These are phyloP conservation scores for Fusarium burgessii DNA, from an alignment of 2,329 filamentous ascomycete genomes.

Conservation along the genomic window DNA sequence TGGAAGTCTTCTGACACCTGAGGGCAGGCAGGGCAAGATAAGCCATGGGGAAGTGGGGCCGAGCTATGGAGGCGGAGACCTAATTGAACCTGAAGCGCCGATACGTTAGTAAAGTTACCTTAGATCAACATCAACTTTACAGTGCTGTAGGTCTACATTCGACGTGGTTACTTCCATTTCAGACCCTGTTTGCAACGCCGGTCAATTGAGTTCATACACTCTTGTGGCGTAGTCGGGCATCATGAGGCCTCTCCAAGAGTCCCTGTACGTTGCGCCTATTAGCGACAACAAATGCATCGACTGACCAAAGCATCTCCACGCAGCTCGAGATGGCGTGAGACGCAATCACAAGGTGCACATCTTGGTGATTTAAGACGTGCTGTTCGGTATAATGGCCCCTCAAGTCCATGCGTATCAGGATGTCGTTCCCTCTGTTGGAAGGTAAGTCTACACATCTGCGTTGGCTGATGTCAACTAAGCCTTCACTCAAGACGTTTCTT, in stretches of 20 bases:
- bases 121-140: constrained; percentile 30
- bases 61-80: constrained; percentile 23
- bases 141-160: constrained; percentile 6
- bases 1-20: too few species aligned
- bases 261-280: constrained; percentile 49
- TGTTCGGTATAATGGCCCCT: constrained; percentile 69
- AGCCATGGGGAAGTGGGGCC: constrained; percentile 31
- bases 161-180: constrained; percentile 3
- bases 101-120: neutral
- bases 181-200: neutral
- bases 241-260: constrained; percentile 56
- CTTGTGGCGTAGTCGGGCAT: constrained; percentile 15
- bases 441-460: constrained; percentile 57
- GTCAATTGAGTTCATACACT: neutral
- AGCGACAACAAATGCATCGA: constrained; percentile 10
- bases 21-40: constrained; percentile 19
- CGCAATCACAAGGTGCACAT: constrained; percentile 68
- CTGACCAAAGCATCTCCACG: constrained; percentile 39
- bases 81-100: constrained; percentile 30
- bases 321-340: constrained; percentile 76
- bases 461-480: constrained; percentile 11
- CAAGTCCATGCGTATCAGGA: constrained; percentile 75
- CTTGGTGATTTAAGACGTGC: constrained; percentile 72
- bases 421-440: constrained; percentile 95
- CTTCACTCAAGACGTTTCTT: constrained; percentile 74